Percentiles rank a stretch among this genome's conserved stretches.
phyloP scores from a whole-genome alignment of 805 yeast genomes.

The Suhomyces faveliae region DNA sequence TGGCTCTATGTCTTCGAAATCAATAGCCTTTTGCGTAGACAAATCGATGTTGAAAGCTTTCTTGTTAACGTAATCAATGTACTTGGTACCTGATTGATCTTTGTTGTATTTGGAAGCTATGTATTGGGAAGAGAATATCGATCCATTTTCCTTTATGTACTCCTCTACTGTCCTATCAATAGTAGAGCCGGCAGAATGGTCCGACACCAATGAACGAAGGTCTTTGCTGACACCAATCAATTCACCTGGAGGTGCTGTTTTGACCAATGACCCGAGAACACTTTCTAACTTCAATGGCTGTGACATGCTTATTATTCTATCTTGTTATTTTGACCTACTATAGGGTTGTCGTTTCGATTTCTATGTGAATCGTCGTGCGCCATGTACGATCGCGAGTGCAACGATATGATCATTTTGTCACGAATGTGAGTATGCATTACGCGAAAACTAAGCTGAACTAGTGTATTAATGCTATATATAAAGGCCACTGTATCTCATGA shows the following conservation, averaged over 20 bases:
- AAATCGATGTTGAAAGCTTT: conserved; percentile 61
- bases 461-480: background rate
- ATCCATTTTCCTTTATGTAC: conserved; percentile 28
- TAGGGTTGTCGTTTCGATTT: background rate
- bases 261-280: conserved; percentile 30
- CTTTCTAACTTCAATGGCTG: conserved; percentile 15
- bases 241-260: conserved; percentile 42
- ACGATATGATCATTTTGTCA: too few species aligned
- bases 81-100: conserved; percentile 40
- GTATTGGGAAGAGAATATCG: conserved; percentile 27
- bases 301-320: background rate
- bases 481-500: conserved; percentile 43
- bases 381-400: too few species aligned
- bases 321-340: background rate
- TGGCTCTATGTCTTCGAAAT: conserved; percentile 45
- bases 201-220: conserved; percentile 23
- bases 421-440: background rate
- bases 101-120: conserved; percentile 36
- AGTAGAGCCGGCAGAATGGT: conserved; percentile 15
- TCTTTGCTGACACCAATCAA: conserved; percentile 26
- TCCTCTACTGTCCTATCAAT: conserved; percentile 29
- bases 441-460: background rate
- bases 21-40: conserved; percentile 46
- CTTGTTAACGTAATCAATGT: conserved; percentile 49
- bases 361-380: background rate